A percentile compares a stretch with the other conserved stretches of the same genome.
phyloP scores from a whole-genome alignment of 2,329 filamentous ascomycete genomes.

The Neonectria hederae region DNA sequence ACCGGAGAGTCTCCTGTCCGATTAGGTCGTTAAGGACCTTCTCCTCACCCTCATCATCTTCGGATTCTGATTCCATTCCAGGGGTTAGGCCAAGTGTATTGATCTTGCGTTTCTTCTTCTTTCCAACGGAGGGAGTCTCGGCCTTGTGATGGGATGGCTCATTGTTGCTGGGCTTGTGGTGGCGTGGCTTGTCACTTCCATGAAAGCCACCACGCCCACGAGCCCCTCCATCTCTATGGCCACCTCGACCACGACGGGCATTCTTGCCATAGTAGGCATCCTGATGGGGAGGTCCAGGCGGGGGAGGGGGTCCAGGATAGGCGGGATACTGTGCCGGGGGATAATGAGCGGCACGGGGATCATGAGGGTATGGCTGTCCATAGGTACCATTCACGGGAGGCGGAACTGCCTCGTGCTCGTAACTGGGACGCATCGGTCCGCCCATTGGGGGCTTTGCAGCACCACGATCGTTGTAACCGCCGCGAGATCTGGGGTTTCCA shows the following conservation, averaged over 20 bases:
- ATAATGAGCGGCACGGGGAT: slow-evolving; percentile 50
- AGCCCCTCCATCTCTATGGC: slow-evolving; percentile 48
- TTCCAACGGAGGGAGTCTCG: slow-evolving; percentile 60
- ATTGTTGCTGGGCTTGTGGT: slow-evolving; percentile 51
- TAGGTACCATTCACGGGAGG: slow-evolving; percentile 50
- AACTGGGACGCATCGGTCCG: slow-evolving; percentile 48
- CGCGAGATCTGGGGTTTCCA: slow-evolving; percentile 51
- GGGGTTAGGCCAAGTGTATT: slow-evolving; percentile 78
- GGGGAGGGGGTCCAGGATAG: slow-evolving; percentile 53
- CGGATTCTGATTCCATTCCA: slow-evolving; percentile 69
- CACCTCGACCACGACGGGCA: slow-evolving; percentile 49
- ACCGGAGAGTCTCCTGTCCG: slow-evolving; percentile 65
- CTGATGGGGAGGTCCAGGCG: slow-evolving; percentile 47
- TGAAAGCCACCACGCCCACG: slow-evolving; percentile 55
- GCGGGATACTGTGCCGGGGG: slow-evolving; percentile 49
- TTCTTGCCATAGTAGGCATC: slow-evolving; percentile 49
- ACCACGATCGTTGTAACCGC: slow-evolving; percentile 58
- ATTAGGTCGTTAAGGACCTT: slow-evolving; percentile 68
- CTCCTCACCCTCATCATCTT: slow-evolving; percentile 77
- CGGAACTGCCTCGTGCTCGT: slow-evolving; percentile 47
- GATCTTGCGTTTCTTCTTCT: slow-evolving; percentile 77
- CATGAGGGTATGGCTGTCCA: slow-evolving; percentile 52
- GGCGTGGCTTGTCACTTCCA: slow-evolving; percentile 56
- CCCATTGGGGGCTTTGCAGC: slow-evolving; percentile 46
- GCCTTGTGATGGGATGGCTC: slow-evolving; percentile 44